Evolutionary conservation across 768 basidiomycete genomes (phyloP).

Genomic region (Mycena rosella): DNA sequence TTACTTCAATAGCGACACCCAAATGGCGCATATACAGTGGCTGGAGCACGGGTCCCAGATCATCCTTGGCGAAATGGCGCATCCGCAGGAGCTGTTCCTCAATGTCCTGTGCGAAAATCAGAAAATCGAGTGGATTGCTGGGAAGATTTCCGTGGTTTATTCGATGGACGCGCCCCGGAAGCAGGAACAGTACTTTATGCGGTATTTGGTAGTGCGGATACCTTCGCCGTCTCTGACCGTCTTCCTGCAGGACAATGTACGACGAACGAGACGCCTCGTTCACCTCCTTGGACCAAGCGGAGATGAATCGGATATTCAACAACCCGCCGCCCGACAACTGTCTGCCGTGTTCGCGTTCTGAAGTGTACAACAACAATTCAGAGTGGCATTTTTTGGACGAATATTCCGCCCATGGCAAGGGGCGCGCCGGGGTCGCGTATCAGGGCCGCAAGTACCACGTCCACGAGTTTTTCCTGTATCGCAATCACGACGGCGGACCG

Average conservation of each 20-base stretch:
- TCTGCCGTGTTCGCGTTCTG: constrained; percentile 55
- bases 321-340: constrained; percentile 66
- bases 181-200: constrained; percentile 41
- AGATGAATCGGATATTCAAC: constrained; percentile 39
- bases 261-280: constrained; percentile 60
- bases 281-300: constrained; percentile 52
- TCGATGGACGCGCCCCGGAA: constrained; percentile 28
- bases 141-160: constrained; percentile 61
- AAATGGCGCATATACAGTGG: constrained; percentile 77
- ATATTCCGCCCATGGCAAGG: constrained; percentile 40
- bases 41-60: constrained; percentile 77
- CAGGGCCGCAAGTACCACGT: constrained; percentile 66
- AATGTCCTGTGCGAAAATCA: constrained; percentile 65
- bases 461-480: constrained; percentile 71
- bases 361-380: constrained; percentile 48
- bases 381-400: constrained; percentile 41
- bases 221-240: neutral
- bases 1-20: constrained; percentile 58
- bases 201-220: constrained; percentile 6
- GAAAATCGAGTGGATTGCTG: constrained; percentile 55
- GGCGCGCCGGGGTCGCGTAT: constrained; percentile 57
- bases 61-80: constrained; percentile 68
- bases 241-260: constrained; percentile 61
- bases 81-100: constrained; percentile 76
- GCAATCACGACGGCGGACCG: constrained; percentile 57